phyloP scores from a whole-genome alignment of 257 asterid genomes.

The Cynanchum wilfordii region DNA sequence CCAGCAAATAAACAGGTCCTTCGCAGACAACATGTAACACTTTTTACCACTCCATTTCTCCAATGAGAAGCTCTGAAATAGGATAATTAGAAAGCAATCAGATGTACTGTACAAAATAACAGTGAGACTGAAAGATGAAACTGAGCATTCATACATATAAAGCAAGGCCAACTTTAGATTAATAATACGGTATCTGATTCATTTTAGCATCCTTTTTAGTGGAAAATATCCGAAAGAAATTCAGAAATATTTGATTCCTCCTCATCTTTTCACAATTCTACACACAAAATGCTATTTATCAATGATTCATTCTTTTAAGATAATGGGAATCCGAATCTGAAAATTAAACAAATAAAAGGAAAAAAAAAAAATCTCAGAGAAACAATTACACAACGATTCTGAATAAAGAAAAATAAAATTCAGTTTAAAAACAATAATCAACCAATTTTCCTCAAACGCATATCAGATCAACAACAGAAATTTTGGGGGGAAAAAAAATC shows the following conservation, averaged over 20 bases:
- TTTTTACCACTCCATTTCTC: slow-evolving; percentile 26
- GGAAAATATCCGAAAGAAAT: too few species aligned
- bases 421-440: not conserved
- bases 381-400: not conserved
- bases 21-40: slow-evolving; percentile 16
- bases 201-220: not conserved
- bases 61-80: slow-evolving; percentile 18
- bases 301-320: not conserved
- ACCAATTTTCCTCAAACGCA: not conserved
- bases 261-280: not conserved
- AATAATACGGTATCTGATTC: not conserved
- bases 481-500: not conserved
- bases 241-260: not conserved
- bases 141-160: not conserved
- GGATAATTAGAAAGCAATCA: not conserved
- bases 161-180: not conserved
- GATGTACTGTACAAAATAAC: not conserved
- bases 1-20: slow-evolving; percentile 14
- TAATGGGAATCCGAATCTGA: not conserved
- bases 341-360: not conserved
- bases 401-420: too few species aligned
- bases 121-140: not conserved
- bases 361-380: not conserved
- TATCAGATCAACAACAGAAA: not conserved
- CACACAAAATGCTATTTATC: not conserved